Conservation (phyloP, 148 eudicot genomes). For the Fagopyrum esculentum region DNA sequence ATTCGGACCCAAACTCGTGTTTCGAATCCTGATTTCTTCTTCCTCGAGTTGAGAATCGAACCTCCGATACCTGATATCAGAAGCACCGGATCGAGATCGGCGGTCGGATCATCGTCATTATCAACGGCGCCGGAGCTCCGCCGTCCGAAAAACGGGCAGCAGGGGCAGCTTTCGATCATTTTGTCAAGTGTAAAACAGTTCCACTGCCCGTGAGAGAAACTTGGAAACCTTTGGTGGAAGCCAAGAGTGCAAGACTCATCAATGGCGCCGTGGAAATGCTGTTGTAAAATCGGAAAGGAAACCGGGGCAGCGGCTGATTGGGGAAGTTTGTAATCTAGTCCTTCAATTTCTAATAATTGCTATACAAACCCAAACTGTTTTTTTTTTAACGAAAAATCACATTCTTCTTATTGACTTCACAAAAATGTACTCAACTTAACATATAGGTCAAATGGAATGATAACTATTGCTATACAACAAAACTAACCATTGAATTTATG, state of each 20-base stretch:
- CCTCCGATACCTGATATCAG: slow-evolving; percentile 70
- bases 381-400: too few species aligned
- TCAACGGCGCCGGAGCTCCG: slow-evolving; percentile 22
- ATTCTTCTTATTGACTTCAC: too few species aligned
- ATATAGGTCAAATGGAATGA: too few species aligned
- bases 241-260: neutral
- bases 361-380: too few species aligned
- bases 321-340: neutral
- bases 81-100: slow-evolving; percentile 62
- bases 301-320: neutral
- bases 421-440: too few species aligned
- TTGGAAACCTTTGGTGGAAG: neutral
- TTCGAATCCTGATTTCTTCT: slow-evolving; percentile 38
- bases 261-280: neutral
- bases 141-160: slow-evolving; percentile 37
- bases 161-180: slow-evolving; percentile 27
- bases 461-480: too few species aligned
- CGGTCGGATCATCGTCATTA: slow-evolving; percentile 21
- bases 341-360: too few species aligned
- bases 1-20: slow-evolving; percentile 89
- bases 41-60: slow-evolving; percentile 64
- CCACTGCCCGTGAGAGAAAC: neutral
- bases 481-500: too few species aligned
- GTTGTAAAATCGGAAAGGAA: too few species aligned
- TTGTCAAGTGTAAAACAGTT: neutral